phyloP scores from a whole-genome alignment of 225 moss, liverwort and hornwort genomes.

The Pleurozium schreberi region DNA sequence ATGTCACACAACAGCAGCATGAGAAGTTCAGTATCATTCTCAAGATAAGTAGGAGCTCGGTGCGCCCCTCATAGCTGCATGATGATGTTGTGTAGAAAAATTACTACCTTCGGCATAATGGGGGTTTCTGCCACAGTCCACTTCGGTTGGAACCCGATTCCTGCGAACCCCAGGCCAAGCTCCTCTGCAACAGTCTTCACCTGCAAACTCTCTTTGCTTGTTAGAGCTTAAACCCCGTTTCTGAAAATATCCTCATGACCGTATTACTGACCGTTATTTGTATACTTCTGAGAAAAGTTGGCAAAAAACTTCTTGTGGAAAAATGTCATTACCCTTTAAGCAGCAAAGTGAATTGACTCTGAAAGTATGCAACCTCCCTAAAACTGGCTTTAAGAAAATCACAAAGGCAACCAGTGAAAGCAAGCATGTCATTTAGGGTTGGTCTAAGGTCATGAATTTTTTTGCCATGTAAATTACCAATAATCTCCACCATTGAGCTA shows the following conservation, averaged over 20 bases:
- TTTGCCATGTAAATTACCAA: neutral
- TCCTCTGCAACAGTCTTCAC: conserved; percentile 84
- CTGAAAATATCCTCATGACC: neutral
- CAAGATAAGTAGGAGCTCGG: neutral
- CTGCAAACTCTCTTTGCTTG: conserved; percentile 7
- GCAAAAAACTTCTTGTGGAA: neutral
- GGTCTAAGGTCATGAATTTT: neutral
- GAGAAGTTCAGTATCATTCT: neutral
- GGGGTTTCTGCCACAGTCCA: conserved; percentile 69
- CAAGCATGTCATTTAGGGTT: neutral
- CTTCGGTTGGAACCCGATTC: conserved; percentile 81
- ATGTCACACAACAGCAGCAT: neutral
- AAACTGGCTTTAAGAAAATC: neutral
- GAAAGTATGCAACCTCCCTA: neutral
- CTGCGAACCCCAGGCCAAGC: conserved; percentile 67
- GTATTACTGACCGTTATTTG: neutral
- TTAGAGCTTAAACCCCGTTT: neutral
- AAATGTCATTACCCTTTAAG: neutral
- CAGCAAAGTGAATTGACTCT: neutral
- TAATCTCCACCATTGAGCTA: neutral
- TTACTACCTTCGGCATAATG: conserved; percentile 71
- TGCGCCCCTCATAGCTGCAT: neutral
- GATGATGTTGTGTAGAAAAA: neutral
- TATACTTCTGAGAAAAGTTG: neutral
- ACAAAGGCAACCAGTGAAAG: neutral